Evolutionary conservation across 2,329 filamentous ascomycete genomes (phyloP), one percentile per base, ranked within the genome.

Genomic region (Trichoderma oligosporum): DNA sequence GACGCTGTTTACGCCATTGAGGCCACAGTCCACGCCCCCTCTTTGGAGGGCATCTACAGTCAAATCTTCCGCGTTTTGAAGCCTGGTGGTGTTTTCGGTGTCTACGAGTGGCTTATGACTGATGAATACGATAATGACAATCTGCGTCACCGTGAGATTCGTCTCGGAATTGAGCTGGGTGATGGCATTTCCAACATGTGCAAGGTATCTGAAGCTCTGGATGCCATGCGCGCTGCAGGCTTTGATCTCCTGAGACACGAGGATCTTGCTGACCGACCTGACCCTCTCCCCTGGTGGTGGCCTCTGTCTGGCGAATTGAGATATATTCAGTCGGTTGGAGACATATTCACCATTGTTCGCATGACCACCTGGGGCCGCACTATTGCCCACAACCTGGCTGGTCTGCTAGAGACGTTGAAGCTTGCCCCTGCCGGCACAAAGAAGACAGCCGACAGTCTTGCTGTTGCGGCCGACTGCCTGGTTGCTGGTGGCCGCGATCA

Each of bases 91-190:
- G 80, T 88, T 54, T 97, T 97, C 67, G 92, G 91, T 68, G 91
- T 96, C 51, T 96, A 96, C 76, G 92, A 97, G 74, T 96, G 92
- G 92, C 79, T 96, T 67, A 96, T 97, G 92, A 96, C 91, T 11
- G 91, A 96, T 61, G 78, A 85, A n/a, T 97, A 95, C 75, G 87
- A 96, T 78, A 91, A 94, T 70, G 78, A 86, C 61, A 89, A 96
- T 79, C 74, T 87, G 1, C 81, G 86, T 66, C 92, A 96, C 78
- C 87, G 90, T 62, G 83, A 87, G 68, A 93, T 96, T 68, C 88
- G 92, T 59, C 83, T 96, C 14, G 91, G 87, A 63, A 96, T 97
- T 63, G 92, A 97, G 79, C 85, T 90, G 71, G 92, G 92, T 68
- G 86, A 96, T 70, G 92, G 92, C 64, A 96, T 97, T 69, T 89